phyloP scores from a whole-genome alignment of 2,329 filamentous ascomycete genomes.

The Diplodia seriata region DNA sequence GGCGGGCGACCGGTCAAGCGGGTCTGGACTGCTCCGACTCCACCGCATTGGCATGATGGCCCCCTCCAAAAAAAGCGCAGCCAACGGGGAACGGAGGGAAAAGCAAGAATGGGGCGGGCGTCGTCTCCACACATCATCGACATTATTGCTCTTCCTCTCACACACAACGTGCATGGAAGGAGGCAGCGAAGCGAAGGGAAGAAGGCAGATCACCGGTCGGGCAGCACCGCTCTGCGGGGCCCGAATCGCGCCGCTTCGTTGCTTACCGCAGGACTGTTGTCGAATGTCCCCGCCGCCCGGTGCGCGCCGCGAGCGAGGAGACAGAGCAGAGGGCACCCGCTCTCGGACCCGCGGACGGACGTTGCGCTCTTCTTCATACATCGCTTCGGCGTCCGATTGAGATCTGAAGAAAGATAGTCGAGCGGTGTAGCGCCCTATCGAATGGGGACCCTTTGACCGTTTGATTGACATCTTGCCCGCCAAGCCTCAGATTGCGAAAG shows the following conservation, averaged over 20 bases:
- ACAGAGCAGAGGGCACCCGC: background rate
- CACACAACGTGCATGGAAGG: no score
- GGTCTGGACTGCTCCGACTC: background rate
- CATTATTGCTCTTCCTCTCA: no score
- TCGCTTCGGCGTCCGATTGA: background rate
- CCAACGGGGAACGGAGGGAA: no score
- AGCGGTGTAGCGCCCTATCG: background rate
- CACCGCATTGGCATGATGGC: background rate
- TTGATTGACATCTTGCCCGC: background rate
- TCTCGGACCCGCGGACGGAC: background rate
- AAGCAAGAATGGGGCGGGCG: no score
- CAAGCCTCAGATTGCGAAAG: background rate
- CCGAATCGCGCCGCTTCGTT: background rate
- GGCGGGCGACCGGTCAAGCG: background rate
- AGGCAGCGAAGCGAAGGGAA: no score
- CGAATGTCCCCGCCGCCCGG: background rate
- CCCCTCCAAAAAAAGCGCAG: background rate
- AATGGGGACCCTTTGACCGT: background rate
- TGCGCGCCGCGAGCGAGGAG: background rate
- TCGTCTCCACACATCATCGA: no score
- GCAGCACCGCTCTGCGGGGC: background rate
- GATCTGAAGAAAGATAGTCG: slow-evolving; percentile 3
- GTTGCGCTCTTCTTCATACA: background rate
- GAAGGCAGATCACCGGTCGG: no score
- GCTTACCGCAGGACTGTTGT: background rate